phyloP scores from a whole-genome alignment of 495 filamentous ascomycete genomes.

The Hypomontagnella monticulosa region DNA sequence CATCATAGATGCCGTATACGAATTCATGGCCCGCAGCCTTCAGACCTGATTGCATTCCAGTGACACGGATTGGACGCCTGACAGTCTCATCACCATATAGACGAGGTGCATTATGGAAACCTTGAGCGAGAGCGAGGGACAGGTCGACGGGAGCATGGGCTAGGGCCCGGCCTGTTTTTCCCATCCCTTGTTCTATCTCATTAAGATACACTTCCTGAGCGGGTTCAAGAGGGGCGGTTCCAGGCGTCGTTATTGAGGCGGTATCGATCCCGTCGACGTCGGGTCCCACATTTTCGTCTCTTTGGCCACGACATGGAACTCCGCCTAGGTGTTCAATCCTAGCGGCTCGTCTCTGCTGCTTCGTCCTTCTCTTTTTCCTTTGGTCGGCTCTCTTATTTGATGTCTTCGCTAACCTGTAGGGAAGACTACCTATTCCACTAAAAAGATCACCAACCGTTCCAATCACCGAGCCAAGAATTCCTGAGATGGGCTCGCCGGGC shows the following conservation, averaged over 20 bases:
- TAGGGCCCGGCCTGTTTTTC: conserved; percentile 57
- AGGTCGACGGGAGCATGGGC: conserved; percentile 71
- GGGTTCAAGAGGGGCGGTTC: conserved; percentile 22
- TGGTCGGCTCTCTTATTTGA: conserved; percentile 57
- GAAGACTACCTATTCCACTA: conserved; percentile 67
- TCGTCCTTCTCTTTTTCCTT: conserved; percentile 52
- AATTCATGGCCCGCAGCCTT: conserved; percentile 74
- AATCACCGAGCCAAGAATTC: conserved; percentile 65
- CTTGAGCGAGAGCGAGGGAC: conserved; percentile 76
- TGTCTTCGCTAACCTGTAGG: conserved; percentile 63
- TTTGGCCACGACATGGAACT: conserved; percentile 43
- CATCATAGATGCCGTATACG: conserved; percentile 75
- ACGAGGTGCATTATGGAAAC: conserved; percentile 84
- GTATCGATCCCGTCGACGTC: too few species aligned
- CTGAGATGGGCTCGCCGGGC: conserved; percentile 77
- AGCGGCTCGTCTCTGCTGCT: conserved; percentile 22
- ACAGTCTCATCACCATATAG: conserved; percentile 72
- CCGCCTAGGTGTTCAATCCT: conserved; percentile 24
- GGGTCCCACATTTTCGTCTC: conserved; percentile 31
- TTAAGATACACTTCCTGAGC: conserved; percentile 47
- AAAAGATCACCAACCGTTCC: conserved; percentile 63
- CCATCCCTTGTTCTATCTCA: conserved; percentile 58
- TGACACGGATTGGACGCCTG: conserved; percentile 63
- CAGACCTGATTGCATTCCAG: conserved; percentile 73
- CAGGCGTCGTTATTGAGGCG: conserved; percentile 23